Percentiles rank a stretch among this genome's conserved stretches.
phyloP scores from a whole-genome alignment of 345 rosid species.

The Brassica juncea region DNA sequence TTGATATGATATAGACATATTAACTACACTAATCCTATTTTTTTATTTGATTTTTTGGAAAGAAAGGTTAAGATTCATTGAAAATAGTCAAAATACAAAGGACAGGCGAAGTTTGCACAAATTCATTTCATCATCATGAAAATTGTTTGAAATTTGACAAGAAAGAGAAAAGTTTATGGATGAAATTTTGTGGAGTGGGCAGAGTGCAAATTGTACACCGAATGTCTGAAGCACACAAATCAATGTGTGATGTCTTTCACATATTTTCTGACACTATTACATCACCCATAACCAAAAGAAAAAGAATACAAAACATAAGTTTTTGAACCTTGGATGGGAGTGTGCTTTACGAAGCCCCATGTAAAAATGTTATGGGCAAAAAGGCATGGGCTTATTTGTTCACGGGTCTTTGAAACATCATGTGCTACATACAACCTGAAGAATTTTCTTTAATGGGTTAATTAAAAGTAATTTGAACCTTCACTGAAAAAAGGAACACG shows the following conservation, averaged over 20 bases:
- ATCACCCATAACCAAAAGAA: background rate
- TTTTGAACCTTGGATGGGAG: background rate
- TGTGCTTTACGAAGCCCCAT: background rate
- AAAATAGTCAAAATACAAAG: background rate
- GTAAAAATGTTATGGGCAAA: background rate
- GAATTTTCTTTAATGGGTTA: background rate
- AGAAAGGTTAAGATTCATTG: background rate
- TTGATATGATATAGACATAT: background rate
- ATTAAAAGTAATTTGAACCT: background rate
- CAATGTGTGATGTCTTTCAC: conserved; percentile 25
- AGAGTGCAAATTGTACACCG: conserved; percentile 31
- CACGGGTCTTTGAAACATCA: background rate
- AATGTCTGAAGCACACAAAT: conserved; percentile 29
- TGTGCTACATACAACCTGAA: background rate
- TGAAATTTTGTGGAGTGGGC: background rate
- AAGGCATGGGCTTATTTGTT: background rate
- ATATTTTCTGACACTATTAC: background rate
- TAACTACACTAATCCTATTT: background rate
- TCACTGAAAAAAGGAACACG: background rate
- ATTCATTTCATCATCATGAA: background rate
- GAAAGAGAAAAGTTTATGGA: background rate
- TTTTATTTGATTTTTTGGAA: background rate
- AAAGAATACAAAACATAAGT: background rate
- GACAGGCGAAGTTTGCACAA: background rate
- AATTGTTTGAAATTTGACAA: background rate